Evolutionary conservation across 805 yeast genomes (phyloP), one percentile per base, ranked within the genome.

Genomic region (Saccharomyces eubayanus): DNA sequence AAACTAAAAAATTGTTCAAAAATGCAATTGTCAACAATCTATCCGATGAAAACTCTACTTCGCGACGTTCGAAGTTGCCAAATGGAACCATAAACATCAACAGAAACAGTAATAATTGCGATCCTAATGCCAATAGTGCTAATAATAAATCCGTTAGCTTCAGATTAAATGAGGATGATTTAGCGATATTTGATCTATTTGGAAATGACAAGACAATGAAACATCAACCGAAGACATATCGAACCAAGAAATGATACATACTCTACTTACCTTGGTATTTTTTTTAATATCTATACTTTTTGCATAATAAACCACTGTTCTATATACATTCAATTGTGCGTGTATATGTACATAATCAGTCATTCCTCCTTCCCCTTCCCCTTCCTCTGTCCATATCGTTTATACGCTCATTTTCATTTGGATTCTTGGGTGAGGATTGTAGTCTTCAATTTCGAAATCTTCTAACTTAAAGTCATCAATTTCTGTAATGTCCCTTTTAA

Each of bases 381-480:
- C 28, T 24, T 47, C 5, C 8, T 21, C 30, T 27, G 3, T 24
- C 24, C 24, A 27, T 28, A 24, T 31, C 36, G 6, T 9, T 69
- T 75, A 94, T 29, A 94, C 99, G 67, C 97, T 90, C 99, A 94
- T 94, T 62, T 88, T 86, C 99, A 94, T 94, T 60, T 86, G 87
- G 61, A 94, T 92, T 57, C 83, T 83, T 2, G 82, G 79, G 64
- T 89, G 84, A 2, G 97, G 97, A 51, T 87, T 75, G 69, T 94
- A 94, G 51, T 81, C 88, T 2, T 73, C 73, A 48, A 94, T 83
- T 62, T 84, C 89, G 63, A 94, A 91, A 69, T 94, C 98, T 54
- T 91, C 97, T 62, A 75, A 87, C 62, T 77, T 79, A 75, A 94
- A 94, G 63, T 87, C 97, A 66, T 91, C 98, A 53, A 94, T 94